Conservation (phyloP, 2,329 filamentous ascomycete species). For the Sarocladium strictum region DNA sequence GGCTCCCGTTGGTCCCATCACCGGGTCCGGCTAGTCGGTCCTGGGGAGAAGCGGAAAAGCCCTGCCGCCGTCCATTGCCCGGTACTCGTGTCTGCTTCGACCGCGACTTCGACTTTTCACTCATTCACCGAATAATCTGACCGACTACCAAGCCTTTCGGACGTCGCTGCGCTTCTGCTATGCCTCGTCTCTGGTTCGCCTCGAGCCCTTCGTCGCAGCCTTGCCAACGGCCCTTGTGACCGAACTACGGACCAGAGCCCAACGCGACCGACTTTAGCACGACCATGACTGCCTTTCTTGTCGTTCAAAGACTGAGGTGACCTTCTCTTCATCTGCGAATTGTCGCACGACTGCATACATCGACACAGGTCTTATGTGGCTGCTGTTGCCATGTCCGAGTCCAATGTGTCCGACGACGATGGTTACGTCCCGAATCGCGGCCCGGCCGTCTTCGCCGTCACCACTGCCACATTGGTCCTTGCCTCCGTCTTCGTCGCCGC, state of each 20-base stretch:
- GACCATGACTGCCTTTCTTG: background rate
- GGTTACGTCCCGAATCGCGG: slow-evolving; percentile 41
- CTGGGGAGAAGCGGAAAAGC: slow-evolving; percentile 5
- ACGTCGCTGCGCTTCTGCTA: background rate
- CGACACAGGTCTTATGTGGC: background rate
- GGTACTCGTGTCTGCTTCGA: background rate
- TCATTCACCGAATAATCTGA: background rate
- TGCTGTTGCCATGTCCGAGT: background rate
- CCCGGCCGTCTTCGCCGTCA: slow-evolving; percentile 62
- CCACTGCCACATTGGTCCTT: slow-evolving; percentile 60
- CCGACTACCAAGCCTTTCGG: background rate
- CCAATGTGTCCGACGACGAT: background rate
- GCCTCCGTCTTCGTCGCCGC: slow-evolving; percentile 70
- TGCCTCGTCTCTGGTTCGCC: background rate
- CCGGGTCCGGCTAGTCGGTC: slow-evolving; percentile 2
- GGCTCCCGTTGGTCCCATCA: background rate
- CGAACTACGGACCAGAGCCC: background rate
- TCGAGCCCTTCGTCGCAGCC: background rate
- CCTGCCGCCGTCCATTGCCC: background rate
- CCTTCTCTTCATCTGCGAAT: background rate
- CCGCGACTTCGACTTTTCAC: slow-evolving; percentile 1
- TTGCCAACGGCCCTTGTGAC: background rate
- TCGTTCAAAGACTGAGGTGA: background rate
- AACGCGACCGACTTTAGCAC: background rate
- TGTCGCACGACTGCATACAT: background rate